phyloP scores from a whole-genome alignment of 805 yeast genomes.

The Zygoascus ofunaensis region DNA sequence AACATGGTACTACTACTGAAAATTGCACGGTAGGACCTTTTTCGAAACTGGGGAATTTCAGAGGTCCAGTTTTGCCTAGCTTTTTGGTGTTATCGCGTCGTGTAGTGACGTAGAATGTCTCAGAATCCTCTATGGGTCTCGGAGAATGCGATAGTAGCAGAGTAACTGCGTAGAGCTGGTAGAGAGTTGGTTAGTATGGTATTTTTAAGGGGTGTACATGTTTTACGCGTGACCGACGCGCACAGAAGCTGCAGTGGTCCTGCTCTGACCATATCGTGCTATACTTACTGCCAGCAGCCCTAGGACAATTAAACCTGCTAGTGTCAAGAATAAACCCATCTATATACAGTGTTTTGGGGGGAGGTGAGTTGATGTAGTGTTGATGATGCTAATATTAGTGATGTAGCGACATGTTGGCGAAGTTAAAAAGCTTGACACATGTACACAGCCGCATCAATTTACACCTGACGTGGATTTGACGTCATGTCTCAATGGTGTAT shows the following conservation, averaged over 20 bases:
- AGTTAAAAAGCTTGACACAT: no score
- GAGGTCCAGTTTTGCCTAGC: conserved; percentile 2
- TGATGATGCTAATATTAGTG: no score
- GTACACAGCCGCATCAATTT: no score
- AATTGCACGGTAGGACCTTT: conserved; percentile 35
- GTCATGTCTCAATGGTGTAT: no score
- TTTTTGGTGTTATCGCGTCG: background rate
- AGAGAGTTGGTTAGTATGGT: background rate
- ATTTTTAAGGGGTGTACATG: no score
- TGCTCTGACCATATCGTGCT: no score
- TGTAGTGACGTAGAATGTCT: conserved; percentile 1
- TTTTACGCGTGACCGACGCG: no score
- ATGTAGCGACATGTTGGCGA: no score
- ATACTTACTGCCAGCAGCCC: background rate
- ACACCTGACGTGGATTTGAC: no score
- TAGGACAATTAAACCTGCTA: background rate
- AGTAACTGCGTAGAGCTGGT: background rate
- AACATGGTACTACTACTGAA: conserved; percentile 88
- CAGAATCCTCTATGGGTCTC: background rate
- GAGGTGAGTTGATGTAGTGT: no score
- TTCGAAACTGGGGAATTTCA: conserved; percentile 5
- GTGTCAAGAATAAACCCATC: background rate
- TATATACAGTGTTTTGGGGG: no score
- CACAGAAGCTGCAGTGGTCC: no score
- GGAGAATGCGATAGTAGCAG: background rate